Evolutionary conservation across 768 basidiomycete genomes (phyloP).

Genomic region (Pleurotus ostreatus): DNA sequence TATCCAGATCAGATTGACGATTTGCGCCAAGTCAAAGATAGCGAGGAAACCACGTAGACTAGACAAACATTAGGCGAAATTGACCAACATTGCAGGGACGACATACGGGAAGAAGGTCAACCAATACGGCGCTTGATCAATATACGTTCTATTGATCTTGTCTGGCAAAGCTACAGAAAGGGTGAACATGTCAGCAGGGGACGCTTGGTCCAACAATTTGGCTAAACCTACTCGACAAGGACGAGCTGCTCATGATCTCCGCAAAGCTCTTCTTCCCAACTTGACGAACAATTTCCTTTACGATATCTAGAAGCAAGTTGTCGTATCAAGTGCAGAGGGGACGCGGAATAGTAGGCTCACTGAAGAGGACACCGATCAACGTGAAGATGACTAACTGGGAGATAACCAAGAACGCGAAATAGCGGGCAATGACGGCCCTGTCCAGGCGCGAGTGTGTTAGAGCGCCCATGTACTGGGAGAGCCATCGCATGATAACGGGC

Average conservation of each 20-base stretch:
- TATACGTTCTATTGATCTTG: slow-evolving; percentile 81
- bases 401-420: slow-evolving; percentile 91
- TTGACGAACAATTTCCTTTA: slow-evolving; percentile 38
- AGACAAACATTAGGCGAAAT: neutral
- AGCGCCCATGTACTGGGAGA: slow-evolving; percentile 70
- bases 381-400: slow-evolving; percentile 95
- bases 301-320: slow-evolving; percentile 28
- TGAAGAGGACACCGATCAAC: slow-evolving; percentile 83
- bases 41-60: slow-evolving; percentile 92
- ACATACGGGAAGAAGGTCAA: slow-evolving; percentile 91
- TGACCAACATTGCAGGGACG: neutral
- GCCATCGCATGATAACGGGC: slow-evolving; percentile 86
- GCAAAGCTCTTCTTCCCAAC: slow-evolving; percentile 40
- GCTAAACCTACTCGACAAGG: slow-evolving; percentile 35
- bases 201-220: neutral
- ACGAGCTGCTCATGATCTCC: slow-evolving; percentile 38
- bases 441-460: slow-evolving; percentile 78
- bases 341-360: slow-evolving; percentile 36
- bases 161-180: slow-evolving; percentile 52
- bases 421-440: slow-evolving; percentile 87
- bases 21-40: slow-evolving; percentile 93
- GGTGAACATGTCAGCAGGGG: neutral
- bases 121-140: slow-evolving; percentile 91
- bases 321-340: neutral
- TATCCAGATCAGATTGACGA: slow-evolving; percentile 83